Base-by-base conservation (phyloP, 257 asterid species). In the Leptodermis oblonga region DNA sequence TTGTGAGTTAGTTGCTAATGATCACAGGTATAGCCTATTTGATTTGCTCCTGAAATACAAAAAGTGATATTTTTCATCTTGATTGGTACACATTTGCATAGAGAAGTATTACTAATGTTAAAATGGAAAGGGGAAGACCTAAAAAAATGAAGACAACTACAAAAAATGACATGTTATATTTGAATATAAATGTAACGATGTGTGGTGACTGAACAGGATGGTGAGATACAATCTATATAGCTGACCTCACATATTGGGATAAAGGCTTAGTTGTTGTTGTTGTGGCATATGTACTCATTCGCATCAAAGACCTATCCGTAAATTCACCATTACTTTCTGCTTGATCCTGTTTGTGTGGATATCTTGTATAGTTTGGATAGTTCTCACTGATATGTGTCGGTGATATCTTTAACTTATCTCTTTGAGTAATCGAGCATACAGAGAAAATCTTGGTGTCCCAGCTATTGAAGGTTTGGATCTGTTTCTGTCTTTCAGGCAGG, bases 1-100 rank as follows among this genome's bases (percentile, higher is more conserved):
- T 43, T 94, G 99, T 78, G 99, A 94, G 75, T 72, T 86, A 62
- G 97, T 89, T 30, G 92, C 96, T 30, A 82, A 76, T 48, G 99
- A 94, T 81, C 89, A 83, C 79, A 82, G 86, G 96, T 88, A 74
- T 17, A 74, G 15, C 71, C 63, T 3, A 28, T 48, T 52, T 46
- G 58, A 56, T 46, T 8, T 61, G 39, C 46, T 37, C 28, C 1
- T 31, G 10, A 33, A 14, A 34, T 3, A 4, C 9, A 17, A 56
- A 34, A 23, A 37, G 20, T 17, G 3, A 1, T 41, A 18, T 60
- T 37, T 60, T 13, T 28, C 0, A 2, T 18, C 42, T 30, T 33
- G 33, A 37, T 54, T 4, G 15, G 62, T 39, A 33, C n/a, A 22
- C 14, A 15, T 20, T 20, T 48, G 46, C 18, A n/a, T n/a, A n/a